Evolutionary conservation across 805 yeast genomes (phyloP), one percentile per base, ranked within the genome.

Genomic region (Jamesozyma rosinii): DNA sequence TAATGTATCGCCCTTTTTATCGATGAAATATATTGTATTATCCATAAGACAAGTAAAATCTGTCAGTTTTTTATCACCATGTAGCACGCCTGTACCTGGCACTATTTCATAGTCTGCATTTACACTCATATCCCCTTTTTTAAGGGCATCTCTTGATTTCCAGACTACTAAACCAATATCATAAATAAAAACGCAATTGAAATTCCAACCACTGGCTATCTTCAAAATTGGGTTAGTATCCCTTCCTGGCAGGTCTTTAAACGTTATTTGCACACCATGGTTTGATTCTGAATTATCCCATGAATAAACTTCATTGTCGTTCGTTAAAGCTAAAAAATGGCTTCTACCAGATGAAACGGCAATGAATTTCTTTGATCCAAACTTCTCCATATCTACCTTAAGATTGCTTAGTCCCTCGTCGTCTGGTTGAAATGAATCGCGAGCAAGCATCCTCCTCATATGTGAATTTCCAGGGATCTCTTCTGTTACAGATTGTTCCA

Each of bases 201-300:
- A 58, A 45, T 74, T 71, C 90, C 90, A 83, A 0, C 90, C 92
- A 15, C 85, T 80, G 11, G 69, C 67, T 9, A 78, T 70, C 48
- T 71, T 74, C 22, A 67, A 44, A 10, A 75, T 67, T 10, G 68
- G 66, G 27, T 62, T 55, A 0, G 52, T 48, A 2, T 50, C 45
- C 4, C 47, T 45, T 14, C 33, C n/a, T 5, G 57, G 56, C 27
- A 54, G 35, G 4, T 49, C 52, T 0, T 64, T 60, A 45, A 79
- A 74, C 3, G 42, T 53, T 27, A 80, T 47, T 40, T 51, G 53
- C 4, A 76, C 68, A 0, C 82, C 86, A 40, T 53, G 55, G 9
- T 51, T 53, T 8, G 66, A 67, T 9, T 56, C 63, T 1, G 61
- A 51, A 6, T 61, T 58, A 56, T 81, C 88, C 89, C 89, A 82